Evolutionary conservation across 2,329 filamentous ascomycete genomes (phyloP).

Genomic region (Huntiella decipiens): DNA sequence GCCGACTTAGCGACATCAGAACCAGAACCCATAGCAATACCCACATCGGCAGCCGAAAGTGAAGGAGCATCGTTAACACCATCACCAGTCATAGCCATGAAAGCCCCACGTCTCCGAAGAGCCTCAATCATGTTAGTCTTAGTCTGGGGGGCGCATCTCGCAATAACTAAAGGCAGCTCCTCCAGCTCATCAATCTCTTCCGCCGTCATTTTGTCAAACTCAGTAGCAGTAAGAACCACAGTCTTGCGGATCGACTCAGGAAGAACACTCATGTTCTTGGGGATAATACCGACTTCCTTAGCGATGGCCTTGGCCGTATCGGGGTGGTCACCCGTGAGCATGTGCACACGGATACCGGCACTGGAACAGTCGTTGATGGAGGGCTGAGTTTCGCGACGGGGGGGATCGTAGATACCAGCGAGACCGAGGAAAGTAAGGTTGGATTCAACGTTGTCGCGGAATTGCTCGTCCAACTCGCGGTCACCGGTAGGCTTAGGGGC

Average conservation of each 20-base stretch:
- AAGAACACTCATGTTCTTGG: conserved; percentile 38
- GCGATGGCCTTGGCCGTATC: conserved; percentile 65
- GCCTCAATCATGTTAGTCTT: conserved; percentile 87
- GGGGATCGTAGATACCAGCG: conserved; percentile 71
- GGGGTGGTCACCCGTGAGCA: conserved; percentile 70
- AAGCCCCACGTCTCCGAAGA: conserved; percentile 54
- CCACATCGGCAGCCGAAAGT: conserved; percentile 62
- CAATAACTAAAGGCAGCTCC: conserved; percentile 62
- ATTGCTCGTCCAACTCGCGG: conserved; percentile 19
- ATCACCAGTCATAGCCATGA: conserved; percentile 76
- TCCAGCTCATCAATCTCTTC: conserved; percentile 57
- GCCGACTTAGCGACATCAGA: conserved; percentile 75
- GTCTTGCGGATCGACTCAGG: conserved; percentile 43
- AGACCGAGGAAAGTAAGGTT: conserved; percentile 61
- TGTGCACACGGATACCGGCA: conserved; percentile 62
- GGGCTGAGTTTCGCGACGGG: conserved; percentile 57
- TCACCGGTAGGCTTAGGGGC: conserved; percentile 17
- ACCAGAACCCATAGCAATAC: conserved; percentile 79
- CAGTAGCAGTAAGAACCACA: conserved; percentile 55
- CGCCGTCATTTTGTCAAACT: conserved; percentile 62
- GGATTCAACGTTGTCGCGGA: conserved; percentile 45
- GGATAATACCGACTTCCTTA: conserved; percentile 59
- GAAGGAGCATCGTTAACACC: conserved; percentile 77
- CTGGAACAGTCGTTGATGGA: conserved; percentile 51
- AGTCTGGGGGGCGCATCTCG: conserved; percentile 66